Evolutionary conservation across 2,329 filamentous ascomycete genomes (phyloP).

Genomic region (Podosphaera fusca): DNA sequence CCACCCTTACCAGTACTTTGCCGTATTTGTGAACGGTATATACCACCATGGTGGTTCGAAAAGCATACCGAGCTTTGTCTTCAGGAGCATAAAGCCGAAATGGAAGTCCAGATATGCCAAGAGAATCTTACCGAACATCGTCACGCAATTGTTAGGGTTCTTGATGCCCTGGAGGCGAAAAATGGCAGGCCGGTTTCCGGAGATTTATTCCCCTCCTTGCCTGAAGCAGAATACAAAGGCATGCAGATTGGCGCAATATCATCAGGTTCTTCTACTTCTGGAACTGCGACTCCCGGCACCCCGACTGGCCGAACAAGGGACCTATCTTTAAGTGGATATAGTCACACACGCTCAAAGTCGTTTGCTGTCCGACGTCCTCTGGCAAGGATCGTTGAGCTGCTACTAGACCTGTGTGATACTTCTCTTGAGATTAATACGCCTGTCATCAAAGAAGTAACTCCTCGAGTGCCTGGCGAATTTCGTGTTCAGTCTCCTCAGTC

Average conservation of each 20-base stretch:
- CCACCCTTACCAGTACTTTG: slow-evolving; percentile 73
- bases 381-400: slow-evolving; percentile 77
- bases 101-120: slow-evolving; percentile 92
- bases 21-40: slow-evolving; percentile 91
- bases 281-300: slow-evolving; percentile 45
- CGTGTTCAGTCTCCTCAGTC: slow-evolving; percentile 90
- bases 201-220: slow-evolving; percentile 20
- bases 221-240: slow-evolving; percentile 66
- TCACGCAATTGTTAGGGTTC: slow-evolving; percentile 79
- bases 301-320: slow-evolving; percentile 51
- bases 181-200: slow-evolving; percentile 38
- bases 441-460: slow-evolving; percentile 63
- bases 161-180: slow-evolving; percentile 71
- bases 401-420: slow-evolving; percentile 89
- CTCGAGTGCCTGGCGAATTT: slow-evolving; percentile 48
- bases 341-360: slow-evolving; percentile 61
- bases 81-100: slow-evolving; percentile 87
- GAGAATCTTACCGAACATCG: slow-evolving; percentile 82
- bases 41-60: slow-evolving; percentile 98
- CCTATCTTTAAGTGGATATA: slow-evolving; percentile 41
- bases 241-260: slow-evolving; percentile 47
- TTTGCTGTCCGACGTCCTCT: slow-evolving; percentile 81
- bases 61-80: slow-evolving; percentile 93
- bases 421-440: slow-evolving; percentile 86
- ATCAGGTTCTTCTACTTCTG: slow-evolving; percentile 42